Evolutionary conservation across 176 grass and related monocot species (phyloP).

Genomic region (Oryza nivara): DNA sequence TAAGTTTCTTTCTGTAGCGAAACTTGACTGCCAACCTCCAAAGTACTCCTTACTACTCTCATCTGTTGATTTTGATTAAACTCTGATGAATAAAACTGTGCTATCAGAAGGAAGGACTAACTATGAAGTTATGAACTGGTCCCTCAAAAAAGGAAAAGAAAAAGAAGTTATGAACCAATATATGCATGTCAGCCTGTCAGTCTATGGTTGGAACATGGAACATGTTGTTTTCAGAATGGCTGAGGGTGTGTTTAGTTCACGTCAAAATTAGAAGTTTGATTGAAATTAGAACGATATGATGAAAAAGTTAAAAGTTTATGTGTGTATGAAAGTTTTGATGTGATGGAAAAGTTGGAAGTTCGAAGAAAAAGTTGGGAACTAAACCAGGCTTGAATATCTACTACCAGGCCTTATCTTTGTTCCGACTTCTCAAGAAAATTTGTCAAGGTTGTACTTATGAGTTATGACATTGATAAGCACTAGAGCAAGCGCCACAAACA

Average conservation of each 20-base stretch:
- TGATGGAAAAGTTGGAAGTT: too few species aligned
- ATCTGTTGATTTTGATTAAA: neutral
- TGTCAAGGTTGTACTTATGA: neutral
- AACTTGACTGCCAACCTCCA: neutral
- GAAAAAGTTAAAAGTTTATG: too few species aligned
- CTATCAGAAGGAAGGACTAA: neutral
- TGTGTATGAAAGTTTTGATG: too few species aligned
- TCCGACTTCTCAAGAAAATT: neutral
- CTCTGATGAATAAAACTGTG: neutral
- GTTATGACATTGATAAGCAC: neutral
- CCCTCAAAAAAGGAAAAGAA: too few species aligned
- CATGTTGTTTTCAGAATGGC: too few species aligned
- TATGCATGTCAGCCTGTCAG: too few species aligned
- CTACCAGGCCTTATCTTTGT: neutral
- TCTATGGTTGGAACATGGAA: too few species aligned
- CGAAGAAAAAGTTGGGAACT: too few species aligned
- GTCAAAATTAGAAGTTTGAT: too few species aligned
- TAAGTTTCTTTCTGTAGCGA: neutral
- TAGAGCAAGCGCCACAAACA: neutral
- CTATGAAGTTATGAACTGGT: too few species aligned
- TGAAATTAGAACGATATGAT: too few species aligned
- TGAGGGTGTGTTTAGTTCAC: too few species aligned
- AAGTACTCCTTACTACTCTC: neutral
- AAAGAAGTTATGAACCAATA: neutral
- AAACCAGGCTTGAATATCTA: neutral